Base-by-base conservation (phyloP, 139 green algal genomes). In the Pseudopediastrum boryanum region DNA sequence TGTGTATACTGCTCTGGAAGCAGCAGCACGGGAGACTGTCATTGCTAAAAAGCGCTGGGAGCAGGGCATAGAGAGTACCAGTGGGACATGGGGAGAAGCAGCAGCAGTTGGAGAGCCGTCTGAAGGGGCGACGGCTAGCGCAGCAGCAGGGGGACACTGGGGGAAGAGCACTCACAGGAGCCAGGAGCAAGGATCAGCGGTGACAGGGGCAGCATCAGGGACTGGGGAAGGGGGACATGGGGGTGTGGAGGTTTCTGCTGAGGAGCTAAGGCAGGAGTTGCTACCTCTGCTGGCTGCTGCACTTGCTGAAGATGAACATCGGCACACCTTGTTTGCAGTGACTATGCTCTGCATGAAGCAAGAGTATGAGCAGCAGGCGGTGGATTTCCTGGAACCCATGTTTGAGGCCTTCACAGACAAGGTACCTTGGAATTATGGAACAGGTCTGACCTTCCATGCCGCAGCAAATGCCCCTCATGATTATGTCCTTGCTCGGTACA, bases 301-400 rank as follows among this genome's bases (percentile, higher is more conserved):
- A 2, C 16, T 66, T 4, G 54, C 59, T 4, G 42, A 21, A 12
- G 42, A 64, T 43, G 44, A 54, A 8, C 38, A 66, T 36, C 44
- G 23, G 31, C 75, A 79, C 56, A 85, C 64, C 48, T 38, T 83
- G 39, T 75, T 92, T 63, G 88, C 90, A 5, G 73, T 94, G 27
- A 92, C 87, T 19, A 92, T 94, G 90, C 69, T 92, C 41, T 92
- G 90, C 79, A 80, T 93, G 58, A 73, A 87, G 38, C 54, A 72
- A 5, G 78, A 52, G 63, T 90, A 73, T 36, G 85, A 91, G 64
- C 36, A 46, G 3, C 81, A 90, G 44, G 79, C 81, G 2, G 27
- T 38, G 4, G 81, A 85, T 5, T 78, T 92, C 35, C 56, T 90
- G 43, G 52, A 21, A 46, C 41, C 54, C 25, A 25, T 39, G 5